phyloP scores from a whole-genome alignment of 2,329 filamentous ascomycete genomes.

The Pseudocercospora fuligena region DNA sequence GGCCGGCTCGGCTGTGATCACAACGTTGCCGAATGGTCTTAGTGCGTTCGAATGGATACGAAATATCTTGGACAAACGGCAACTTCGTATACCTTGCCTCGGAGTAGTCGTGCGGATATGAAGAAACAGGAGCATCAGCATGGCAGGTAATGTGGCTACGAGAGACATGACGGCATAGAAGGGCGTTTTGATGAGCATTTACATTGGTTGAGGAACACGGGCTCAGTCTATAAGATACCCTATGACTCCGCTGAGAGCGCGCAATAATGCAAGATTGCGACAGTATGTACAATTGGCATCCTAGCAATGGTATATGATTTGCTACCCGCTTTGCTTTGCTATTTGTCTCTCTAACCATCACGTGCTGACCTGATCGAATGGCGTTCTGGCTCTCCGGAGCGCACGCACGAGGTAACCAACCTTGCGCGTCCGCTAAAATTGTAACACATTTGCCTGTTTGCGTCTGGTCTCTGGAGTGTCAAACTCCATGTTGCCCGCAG shows the following conservation, averaged over 20 bases:
- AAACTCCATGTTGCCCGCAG: not conserved
- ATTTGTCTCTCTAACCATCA: not conserved
- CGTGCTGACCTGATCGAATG: not conserved
- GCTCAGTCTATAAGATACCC: slow-evolving; percentile 5
- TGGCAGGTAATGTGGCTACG: slow-evolving; percentile 1
- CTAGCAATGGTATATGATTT: not conserved
- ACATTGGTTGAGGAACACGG: not conserved
- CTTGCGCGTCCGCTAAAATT: not conserved
- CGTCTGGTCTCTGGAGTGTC: not conserved
- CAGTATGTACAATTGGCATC: slow-evolving; percentile 9
- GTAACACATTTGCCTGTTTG: slow-evolving; percentile 1
- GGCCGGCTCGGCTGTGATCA: slow-evolving; percentile 46
- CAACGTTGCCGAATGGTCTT: slow-evolving; percentile 58
- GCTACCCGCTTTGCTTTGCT: not conserved
- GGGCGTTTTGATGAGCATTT: slow-evolving; percentile 16
- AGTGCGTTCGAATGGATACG: slow-evolving; percentile 85
- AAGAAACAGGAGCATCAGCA: slow-evolving; percentile 11
- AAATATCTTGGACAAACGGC: slow-evolving; percentile 77
- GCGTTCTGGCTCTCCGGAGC: slow-evolving; percentile 3
- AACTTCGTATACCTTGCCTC: slow-evolving; percentile 90
- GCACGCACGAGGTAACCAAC: not conserved
- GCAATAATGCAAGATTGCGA: not conserved
- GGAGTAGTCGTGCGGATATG: slow-evolving; percentile 72
- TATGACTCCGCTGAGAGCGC: not conserved
- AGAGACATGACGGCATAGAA: slow-evolving; percentile 7